Conservation (phyloP, 129 eudicot genomes). For the Lactuca sativa region DNA sequence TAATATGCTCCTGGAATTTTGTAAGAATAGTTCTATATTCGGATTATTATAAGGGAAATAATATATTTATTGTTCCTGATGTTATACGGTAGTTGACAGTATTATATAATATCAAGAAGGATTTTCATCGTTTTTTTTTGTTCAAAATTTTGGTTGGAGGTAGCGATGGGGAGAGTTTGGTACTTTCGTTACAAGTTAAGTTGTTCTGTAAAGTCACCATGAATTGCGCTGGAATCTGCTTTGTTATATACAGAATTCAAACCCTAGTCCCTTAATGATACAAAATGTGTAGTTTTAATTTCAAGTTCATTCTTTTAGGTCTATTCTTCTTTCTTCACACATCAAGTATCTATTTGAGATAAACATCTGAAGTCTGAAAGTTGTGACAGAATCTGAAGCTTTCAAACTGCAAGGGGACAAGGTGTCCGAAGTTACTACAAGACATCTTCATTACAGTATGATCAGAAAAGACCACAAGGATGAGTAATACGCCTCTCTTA, state of each 20-base stretch:
- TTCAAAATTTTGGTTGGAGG: neutral
- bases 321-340: constrained; percentile 1
- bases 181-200: constrained; percentile 14
- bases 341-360: constrained; percentile 16
- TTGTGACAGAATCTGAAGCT: constrained; percentile 11
- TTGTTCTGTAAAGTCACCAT: constrained; percentile 3
- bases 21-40: neutral
- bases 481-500: neutral
- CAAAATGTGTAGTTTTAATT: neutral
- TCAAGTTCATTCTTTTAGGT: constrained; percentile 1
- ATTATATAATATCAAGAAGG: constrained; percentile 6
- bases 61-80: no score
- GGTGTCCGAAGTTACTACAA: neutral
- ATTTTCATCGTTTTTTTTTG: neutral
- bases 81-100: neutral
- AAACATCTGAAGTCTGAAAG: neutral
- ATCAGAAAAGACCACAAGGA: neutral
- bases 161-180: neutral
- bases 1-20: constrained; percentile 12
- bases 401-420: constrained; percentile 3
- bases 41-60: neutral
- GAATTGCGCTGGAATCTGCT: constrained; percentile 6
- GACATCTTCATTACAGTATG: constrained; percentile 9
- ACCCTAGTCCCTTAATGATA: neutral
- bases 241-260: constrained; percentile 12